Base-by-base conservation (phyloP, 2,329 filamentous ascomycete species). In the Phialemoniopsis sp. region DNA sequence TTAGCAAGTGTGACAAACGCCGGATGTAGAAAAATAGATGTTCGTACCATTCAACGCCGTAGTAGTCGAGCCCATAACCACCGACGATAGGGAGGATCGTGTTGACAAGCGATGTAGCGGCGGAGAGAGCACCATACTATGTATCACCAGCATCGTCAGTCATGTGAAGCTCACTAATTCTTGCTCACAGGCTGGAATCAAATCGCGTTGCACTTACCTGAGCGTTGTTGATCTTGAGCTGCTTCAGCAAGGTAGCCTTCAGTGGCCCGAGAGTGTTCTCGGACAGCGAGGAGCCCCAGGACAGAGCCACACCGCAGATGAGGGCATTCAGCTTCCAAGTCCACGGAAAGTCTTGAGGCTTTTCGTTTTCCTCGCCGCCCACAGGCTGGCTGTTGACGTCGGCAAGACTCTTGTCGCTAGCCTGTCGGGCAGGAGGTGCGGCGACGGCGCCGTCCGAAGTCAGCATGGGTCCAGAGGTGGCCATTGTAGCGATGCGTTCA, bases 41-140 rank as follows among this genome's bases (percentile, higher is more conserved):
- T n/a, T n/a, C n/a, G n/a, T 49, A 48, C 49, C 50, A 53, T 32
- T 53, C 51, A 12, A 53, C 51, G 12, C 52, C 52, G 36, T 49
- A 54, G 35, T 51, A 46, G 34, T 54, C 52, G 17, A 54, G 44
- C 8, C 43, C 45, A 26, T 51, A 53, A n/a, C 52, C 52, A 4
- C 52, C 52, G 10, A 54, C 31, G n/a, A 54, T 47, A 5, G 52
- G 52, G 13, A 53, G 44, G 18, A 54, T 41, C 0, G 50, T 52
- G 32, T 54, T 54, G 12, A 54, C 48, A 8, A 54, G 46, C 13
- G 49, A 49, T 2, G 48, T 52, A 9, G 52, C 49, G 12, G 52
- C 49, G 7, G 40, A 42, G 14, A 54, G 47, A 18, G 50, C 51
- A 8, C 52, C 51, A 37, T 53, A 53, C 49, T 52, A 14, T 17